Percentiles rank a stretch among this genome's conserved stretches.
Conservation (phyloP, 2,329 filamentous ascomycete species). For the Cordyceps fumosorosea region DNA sequence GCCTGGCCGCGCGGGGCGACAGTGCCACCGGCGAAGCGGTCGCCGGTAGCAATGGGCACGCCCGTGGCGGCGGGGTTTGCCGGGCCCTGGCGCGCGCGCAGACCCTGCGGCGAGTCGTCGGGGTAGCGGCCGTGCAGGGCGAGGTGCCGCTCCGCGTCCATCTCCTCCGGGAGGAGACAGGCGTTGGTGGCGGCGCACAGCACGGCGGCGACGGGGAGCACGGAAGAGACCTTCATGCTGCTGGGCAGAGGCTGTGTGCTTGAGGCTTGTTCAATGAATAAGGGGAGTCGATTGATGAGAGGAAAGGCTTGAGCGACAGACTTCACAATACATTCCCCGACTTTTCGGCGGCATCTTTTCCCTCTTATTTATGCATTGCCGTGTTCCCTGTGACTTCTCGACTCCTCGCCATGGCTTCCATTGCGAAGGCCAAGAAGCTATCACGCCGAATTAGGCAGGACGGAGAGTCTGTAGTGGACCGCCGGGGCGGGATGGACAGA, state of each 20-base stretch:
- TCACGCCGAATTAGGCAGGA: no score
- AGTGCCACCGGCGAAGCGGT: slow-evolving; percentile 34
- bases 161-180: slow-evolving; percentile 34
- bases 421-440: no score
- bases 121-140: neutral
- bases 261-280: neutral
- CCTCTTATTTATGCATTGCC: neutral
- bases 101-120: neutral
- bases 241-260: neutral
- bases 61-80: slow-evolving; percentile 18
- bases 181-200: slow-evolving; percentile 20
- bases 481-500: no score
- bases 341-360: neutral
- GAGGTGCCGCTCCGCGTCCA: slow-evolving; percentile 16
- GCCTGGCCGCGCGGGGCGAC: slow-evolving; percentile 27
- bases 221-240: slow-evolving; percentile 24
- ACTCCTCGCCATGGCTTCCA: no score
- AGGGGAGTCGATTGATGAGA: neutral
- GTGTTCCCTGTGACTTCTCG: no score
- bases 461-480: no score
- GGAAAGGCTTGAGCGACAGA: neutral
- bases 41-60: slow-evolving; percentile 35
- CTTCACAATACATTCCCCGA: no score
- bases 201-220: slow-evolving; percentile 17
- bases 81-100: slow-evolving; percentile 12